Evolutionary conservation across 345 rosid species (phyloP).

Genomic region (Ceriops tagal): DNA sequence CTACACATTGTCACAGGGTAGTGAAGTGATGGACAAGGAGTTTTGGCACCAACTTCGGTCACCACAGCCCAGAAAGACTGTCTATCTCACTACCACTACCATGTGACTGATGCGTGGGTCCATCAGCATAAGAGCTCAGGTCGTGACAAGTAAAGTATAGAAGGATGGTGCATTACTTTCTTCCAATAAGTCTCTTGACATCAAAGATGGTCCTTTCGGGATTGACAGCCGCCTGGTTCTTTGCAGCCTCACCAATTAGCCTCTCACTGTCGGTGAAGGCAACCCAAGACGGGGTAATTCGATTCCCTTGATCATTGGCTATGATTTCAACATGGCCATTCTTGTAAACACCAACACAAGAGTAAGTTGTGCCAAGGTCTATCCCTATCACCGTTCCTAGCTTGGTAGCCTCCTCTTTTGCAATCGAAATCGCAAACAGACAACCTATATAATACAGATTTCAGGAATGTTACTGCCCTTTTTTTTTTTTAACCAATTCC

Average conservation of each 20-base stretch:
- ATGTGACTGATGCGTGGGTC: no score
- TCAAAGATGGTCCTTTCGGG: constrained; percentile 85
- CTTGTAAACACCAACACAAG: constrained; percentile 97
- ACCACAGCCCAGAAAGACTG: no score
- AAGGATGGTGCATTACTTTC: constrained; percentile 53
- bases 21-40: no score
- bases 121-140: no score
- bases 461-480: not conserved
- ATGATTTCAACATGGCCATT: constrained; percentile 96
- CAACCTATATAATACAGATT: constrained; percentile 35
- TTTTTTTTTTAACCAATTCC: no score
- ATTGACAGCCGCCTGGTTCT: constrained; percentile 92
- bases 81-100: no score
- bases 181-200: constrained; percentile 91
- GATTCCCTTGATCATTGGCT: constrained; percentile 98
- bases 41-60: no score
- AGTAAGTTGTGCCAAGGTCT: constrained; percentile 93
- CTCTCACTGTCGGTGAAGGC: constrained; percentile 92
- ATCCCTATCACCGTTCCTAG: constrained; percentile 93
- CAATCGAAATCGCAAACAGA: constrained; percentile 55
- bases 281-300: constrained; percentile 98
- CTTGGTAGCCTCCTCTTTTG: constrained; percentile 67
- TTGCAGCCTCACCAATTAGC: constrained; percentile 95
- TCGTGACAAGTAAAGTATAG: not conserved
- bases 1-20: no score